Base-by-base conservation (phyloP, 73 alveolate genomes). In the Stentor coeruleus region DNA sequence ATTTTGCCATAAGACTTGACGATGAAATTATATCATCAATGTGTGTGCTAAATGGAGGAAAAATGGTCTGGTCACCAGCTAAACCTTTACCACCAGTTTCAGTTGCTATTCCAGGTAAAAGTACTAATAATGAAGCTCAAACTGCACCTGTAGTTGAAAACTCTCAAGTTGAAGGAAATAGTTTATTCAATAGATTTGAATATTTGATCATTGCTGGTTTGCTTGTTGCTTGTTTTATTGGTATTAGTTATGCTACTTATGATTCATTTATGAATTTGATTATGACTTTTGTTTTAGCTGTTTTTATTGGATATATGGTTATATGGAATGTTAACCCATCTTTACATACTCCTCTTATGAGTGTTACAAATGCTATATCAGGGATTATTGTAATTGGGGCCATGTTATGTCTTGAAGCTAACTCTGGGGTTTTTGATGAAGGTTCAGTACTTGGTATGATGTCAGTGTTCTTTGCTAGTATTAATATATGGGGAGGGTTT, bases 291-390 rank as follows among this genome's bases (percentile, higher is more conserved):
- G 84, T 81, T 14, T 30, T 81, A 36, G 87, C 87, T 33, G 35
- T 58, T 35, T 59, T 41, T 35, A 33, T 81, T 38, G 87, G 87
- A 14, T 81, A 59, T 72, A 81, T 81, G 87, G 57, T 81, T 26
- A 83, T 87, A 36, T 87, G 90, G 76, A 84, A 84, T 26, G 92
- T 87, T 72, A 76, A 91, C 11, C 96, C 96, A 0, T 88, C 96
- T 11, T 77, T 90, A 33, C 96, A 90, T 74, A 82, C 93, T 35
- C 96, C 96, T 14, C 57, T 90, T 39, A 90, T 90, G 96, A 55
- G 91, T 80, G 94, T 88, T 74, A 91, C 97, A 59, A 90, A 92
- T 83, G 97, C 97, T 38, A 90, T 92, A 81, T 91, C 96, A 59
- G 97, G 96, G 58, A 90, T 92, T 80, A 91, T 89, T 39, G 92